Conservation (phyloP, 768 basidiomycete genomes). For the Rubroboletus pulcherrimus region DNA sequence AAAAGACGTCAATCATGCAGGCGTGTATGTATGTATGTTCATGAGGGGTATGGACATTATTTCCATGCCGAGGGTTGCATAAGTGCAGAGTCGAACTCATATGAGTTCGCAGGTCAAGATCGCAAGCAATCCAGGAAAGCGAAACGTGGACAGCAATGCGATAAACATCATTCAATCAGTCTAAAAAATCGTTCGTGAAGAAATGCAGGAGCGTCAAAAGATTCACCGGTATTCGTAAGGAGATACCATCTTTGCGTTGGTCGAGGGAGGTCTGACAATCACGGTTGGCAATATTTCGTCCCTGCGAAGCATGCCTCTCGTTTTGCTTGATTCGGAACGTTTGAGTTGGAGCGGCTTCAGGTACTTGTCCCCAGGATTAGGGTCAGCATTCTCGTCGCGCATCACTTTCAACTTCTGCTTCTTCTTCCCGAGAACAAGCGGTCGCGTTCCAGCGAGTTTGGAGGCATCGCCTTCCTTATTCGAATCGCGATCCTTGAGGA, state of each 20-base stretch:
- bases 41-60: conserved; percentile 11
- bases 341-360: conserved; percentile 58
- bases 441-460: conserved; percentile 40
- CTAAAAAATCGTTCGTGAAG: conserved; percentile 1
- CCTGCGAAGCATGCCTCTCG: conserved; percentile 54
- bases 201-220: neutral
- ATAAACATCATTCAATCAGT: neutral
- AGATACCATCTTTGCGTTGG: conserved; percentile 41
- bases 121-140: neutral
- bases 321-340: conserved; percentile 60
- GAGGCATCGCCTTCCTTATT: conserved; percentile 31
- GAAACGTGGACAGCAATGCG: neutral
- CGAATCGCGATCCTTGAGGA: conserved; percentile 56
- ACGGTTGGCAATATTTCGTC: conserved; percentile 57
- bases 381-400: conserved; percentile 33
- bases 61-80: neutral
- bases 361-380: conserved; percentile 40
- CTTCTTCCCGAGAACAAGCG: conserved; percentile 59
- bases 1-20: neutral
- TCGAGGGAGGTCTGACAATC: conserved; percentile 59
- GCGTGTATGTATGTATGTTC: neutral
- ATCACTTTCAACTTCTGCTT: conserved; percentile 37
- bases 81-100: neutral
- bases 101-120: neutral
- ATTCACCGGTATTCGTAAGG: conserved; percentile 41